phyloP scores from a whole-genome alignment of 495 filamentous ascomycete species.

The Pseudomonodictys pantanalensis region DNA sequence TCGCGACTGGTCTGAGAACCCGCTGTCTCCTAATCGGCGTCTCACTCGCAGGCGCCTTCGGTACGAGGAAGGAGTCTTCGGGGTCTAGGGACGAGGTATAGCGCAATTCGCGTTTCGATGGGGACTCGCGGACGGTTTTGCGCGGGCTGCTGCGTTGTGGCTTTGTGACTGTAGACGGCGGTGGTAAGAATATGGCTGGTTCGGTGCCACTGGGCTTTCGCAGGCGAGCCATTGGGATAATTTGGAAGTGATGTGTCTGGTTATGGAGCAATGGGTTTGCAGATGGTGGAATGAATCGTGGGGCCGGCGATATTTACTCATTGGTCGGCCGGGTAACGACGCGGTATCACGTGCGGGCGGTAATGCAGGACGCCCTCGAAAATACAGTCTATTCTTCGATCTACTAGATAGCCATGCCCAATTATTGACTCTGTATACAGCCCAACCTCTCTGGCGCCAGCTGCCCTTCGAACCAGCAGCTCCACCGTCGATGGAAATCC shows the following conservation, averaged over 20 bases:
- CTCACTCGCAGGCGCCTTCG: conserved; percentile 8
- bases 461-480: no score
- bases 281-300: neutral
- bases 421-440: no score
- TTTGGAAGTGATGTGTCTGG: neutral
- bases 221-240: conserved; percentile 22
- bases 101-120: conserved; percentile 19
- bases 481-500: no score
- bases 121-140: conserved; percentile 19
- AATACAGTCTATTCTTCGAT: no score
- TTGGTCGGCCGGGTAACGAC: no score
- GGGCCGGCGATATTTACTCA: no score
- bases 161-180: neutral
- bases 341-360: no score
- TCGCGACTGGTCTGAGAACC: conserved; percentile 20
- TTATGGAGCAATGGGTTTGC: no score
- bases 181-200: neutral
- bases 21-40: conserved; percentile 18
- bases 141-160: conserved; percentile 12
- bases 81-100: conserved; percentile 14
- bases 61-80: conserved; percentile 12
- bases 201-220: conserved; percentile 21
- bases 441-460: no score
- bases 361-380: no score
- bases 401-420: no score